phyloP scores from a whole-genome alignment of 2,329 filamentous ascomycete species.

The Orbilia ellipsospora region DNA sequence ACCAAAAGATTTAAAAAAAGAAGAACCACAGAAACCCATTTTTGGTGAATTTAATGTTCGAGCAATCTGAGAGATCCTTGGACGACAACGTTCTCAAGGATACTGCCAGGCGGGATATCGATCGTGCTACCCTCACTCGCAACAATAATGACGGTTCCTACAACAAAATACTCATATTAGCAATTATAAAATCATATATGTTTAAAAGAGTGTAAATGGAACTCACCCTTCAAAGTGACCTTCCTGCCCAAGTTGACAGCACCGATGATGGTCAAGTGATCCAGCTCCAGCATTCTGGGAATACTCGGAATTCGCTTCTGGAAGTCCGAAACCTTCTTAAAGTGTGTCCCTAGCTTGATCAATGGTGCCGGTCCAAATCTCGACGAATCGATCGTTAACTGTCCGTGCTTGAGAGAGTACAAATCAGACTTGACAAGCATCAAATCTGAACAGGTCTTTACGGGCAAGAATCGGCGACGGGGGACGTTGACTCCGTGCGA shows the following conservation, averaged over 20 bases:
- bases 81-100: constrained; percentile 98
- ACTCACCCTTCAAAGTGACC: constrained; percentile 85
- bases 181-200: constrained; percentile 3
- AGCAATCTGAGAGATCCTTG: constrained; percentile 86
- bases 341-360: constrained; percentile 98
- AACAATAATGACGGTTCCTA: constrained; percentile 91
- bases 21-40: neutral
- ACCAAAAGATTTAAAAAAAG: constrained; percentile 12
- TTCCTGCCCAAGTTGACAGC: constrained; percentile 96
- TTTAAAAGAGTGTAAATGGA: neutral
- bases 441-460: constrained; percentile 99
- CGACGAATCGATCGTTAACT: constrained; percentile 95
- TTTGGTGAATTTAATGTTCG: constrained; percentile 34
- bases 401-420: constrained; percentile 98
- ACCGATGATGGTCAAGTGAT: constrained; percentile 96
- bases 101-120: constrained; percentile 93
- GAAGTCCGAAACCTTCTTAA: constrained; percentile 99
- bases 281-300: constrained; percentile 88
- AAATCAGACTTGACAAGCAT: constrained; percentile 99
- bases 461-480: constrained; percentile 95
- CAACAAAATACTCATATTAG: constrained; percentile 11
- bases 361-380: constrained; percentile 96
- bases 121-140: constrained; percentile 98
- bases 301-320: constrained; percentile 87
- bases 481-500: constrained; percentile 99